Evolutionary conservation across 1,284 basidiomycete species (phyloP), one percentile per base, ranked within the genome.

Genomic region (Trichosporon inkin): DNA sequence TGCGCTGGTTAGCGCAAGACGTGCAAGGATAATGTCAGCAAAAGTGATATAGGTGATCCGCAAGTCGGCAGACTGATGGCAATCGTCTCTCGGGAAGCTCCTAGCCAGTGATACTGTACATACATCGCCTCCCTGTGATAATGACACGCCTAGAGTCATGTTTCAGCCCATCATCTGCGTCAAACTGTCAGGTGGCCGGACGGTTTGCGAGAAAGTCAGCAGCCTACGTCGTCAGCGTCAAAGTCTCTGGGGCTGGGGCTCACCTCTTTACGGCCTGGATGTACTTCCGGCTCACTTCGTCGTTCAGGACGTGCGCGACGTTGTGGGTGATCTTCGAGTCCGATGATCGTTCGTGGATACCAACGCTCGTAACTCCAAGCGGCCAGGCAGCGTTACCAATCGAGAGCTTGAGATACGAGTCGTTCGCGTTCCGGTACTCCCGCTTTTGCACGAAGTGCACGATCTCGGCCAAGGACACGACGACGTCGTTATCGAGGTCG

Each of bases 311-410:
- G 78, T 99, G 96, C 0, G 95, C 96, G 5, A 99, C 92, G 72
- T 95, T 92, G 75, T 96, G 93, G 38, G 89, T 88, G 64, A 99
- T 98, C 80, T 97, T 98, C 76, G 98, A 93, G 68, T 94, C 86
- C 0, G 93, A 94, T 1, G 91, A 94, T 73, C 96, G 88, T 78
- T 96, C 95, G 79, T 99, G 96, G 65, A 99, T 98, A 80, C 95
- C 92, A 80, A 97, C 95, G 89, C 95, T 95, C 61, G 96, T 99
- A 6, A 99, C 96, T 57, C 96, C 96, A 72, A 99, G 98, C 0
- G 96, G 96, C 96, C 96, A 99, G 1, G 96, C 94, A 0, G 96
- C 95, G 73, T 97, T 99, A 16, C 96, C 96, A 64, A 99, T 99
- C 4, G 90, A 94, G 35, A 99, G 81, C 22, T 95, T 88, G 16